These are phyloP conservation scores for Yarrowia sp. DNA, from an alignment of 805 yeast genomes.

Conservation along the genomic window DNA sequence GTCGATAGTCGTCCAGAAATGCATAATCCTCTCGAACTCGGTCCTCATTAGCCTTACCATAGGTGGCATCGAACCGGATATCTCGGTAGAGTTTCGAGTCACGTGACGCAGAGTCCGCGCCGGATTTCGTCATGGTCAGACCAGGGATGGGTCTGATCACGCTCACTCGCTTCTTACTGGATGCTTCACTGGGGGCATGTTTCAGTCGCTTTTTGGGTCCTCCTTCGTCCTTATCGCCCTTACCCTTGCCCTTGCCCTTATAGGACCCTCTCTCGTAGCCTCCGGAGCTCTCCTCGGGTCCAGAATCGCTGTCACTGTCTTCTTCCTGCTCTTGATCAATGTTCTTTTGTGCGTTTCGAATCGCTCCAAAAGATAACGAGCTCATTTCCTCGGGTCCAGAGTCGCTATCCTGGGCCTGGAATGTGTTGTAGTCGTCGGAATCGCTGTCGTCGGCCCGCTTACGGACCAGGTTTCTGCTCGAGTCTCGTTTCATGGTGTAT, in stretches of 20 bases:
- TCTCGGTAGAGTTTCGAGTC: slow-evolving; percentile 63
- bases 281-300: slow-evolving; percentile 41
- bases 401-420: slow-evolving; percentile 10
- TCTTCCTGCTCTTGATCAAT: slow-evolving; percentile 40
- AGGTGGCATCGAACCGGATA: slow-evolving; percentile 88
- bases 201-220: slow-evolving; percentile 57
- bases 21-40: slow-evolving; percentile 77
- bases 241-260: slow-evolving; percentile 15
- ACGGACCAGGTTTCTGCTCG: slow-evolving; percentile 21
- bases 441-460: slow-evolving; percentile 28
- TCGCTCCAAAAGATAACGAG: slow-evolving; percentile 47
- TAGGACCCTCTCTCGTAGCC: slow-evolving; percentile 41
- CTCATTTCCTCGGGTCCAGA: slow-evolving; percentile 38
- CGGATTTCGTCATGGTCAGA: slow-evolving; percentile 44
- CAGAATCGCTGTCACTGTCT: slow-evolving; percentile 33
- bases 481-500: slow-evolving; percentile 28
- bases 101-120: slow-evolving; percentile 46
- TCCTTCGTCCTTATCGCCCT: slow-evolving; percentile 24
- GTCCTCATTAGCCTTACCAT: slow-evolving; percentile 78
- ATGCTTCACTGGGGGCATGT: slow-evolving; percentile 86
- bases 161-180: slow-evolving; percentile 75
- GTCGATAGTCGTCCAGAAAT: slow-evolving; percentile 86
- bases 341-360: slow-evolving; percentile 45
- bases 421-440: slow-evolving; percentile 13
- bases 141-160: slow-evolving; percentile 71